Evolutionary conservation across 805 yeast genomes (phyloP), one percentile per base, ranked within the genome.

Genomic region (Teunomyces barrocoloradensis): DNA sequence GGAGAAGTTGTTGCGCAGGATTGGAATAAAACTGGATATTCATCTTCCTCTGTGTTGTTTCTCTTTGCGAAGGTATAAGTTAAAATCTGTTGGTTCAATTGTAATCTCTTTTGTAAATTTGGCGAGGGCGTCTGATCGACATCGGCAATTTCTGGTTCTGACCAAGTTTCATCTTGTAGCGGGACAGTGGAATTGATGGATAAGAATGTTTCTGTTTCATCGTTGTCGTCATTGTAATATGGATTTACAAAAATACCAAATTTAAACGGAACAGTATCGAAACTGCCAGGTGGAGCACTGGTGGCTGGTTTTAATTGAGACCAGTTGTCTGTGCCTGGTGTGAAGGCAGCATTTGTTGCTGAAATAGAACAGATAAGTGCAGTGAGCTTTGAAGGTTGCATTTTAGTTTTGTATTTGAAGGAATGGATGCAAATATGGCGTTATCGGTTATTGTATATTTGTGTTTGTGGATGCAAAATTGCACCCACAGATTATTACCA

Each of bases 191-290:
- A 32, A 6, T 32, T 32, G 17, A 13, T 32, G 6, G 34, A 10
- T n/a, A n/a, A n/a, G 5, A 6, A n/a, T 6, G 18, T 32, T 28
- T 37, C 50, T 5, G 35, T 18, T 18, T 42, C 43, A 29, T 47
- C 45, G 5, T 28, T 28, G 15, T 25, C 41, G 29, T 34, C 44
- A 13, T 28, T 17, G 30, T 44, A 11, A 4, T 32, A 40, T 1
- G 66, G 66, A 27, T 57, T 64, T 18, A 69, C 68, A 35, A 67
- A 66, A 32, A 71, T 51, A 0, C 74, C 75, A 52, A 71, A 71
- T 3, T 51, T 45, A 44, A 66, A 71, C 1, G 69, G 69, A 21
- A 69, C 53, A 3, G 73, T 51, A 11, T 51, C 52, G 32, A 50
- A 45, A 18, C 67, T 61, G 1, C 62, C 65, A 10, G 41, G 48